phyloP scores from a whole-genome alignment of 139 green algal genomes.

The Chlamydomonas incerta region DNA sequence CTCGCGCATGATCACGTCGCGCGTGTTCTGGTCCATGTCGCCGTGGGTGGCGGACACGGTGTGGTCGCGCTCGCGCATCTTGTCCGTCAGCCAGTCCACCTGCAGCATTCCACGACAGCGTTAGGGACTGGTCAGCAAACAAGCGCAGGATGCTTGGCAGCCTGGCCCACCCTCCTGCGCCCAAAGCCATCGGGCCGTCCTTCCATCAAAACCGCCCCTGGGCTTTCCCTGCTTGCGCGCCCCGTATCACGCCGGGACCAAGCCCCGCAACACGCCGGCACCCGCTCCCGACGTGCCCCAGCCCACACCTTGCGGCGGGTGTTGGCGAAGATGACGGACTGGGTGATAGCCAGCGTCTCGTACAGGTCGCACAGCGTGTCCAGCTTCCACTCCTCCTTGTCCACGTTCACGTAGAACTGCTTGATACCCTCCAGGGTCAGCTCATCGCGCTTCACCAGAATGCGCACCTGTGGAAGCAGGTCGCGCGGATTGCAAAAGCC shows the following conservation, averaged over 20 bases:
- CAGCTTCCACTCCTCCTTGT: constrained; percentile 99
- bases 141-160: too few species aligned
- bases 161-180: too few species aligned
- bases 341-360: constrained; percentile 99
- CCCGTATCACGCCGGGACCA: too few species aligned
- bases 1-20: constrained; percentile 99
- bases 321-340: constrained; percentile 99
- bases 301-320: constrained; percentile 95
- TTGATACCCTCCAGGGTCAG: constrained; percentile 99
- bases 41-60: constrained; percentile 99
- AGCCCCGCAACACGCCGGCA: too few species aligned
- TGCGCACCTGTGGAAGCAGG: constrained; percentile 88
- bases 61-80: constrained; percentile 99
- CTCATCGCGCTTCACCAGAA: constrained; percentile 99
- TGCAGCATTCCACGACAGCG: too few species aligned
- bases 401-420: constrained; percentile 95
- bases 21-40: constrained; percentile 99
- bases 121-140: too few species aligned
- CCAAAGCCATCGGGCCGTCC: too few species aligned
- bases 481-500: too few species aligned
- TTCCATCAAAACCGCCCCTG: too few species aligned
- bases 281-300: too few species aligned
- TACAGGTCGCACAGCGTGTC: constrained; percentile 99
- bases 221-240: too few species aligned
- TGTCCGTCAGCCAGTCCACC: constrained; percentile 99